Conservation (phyloP, 1,284 basidiomycete species). For the Trichosporon ovoides region DNA sequence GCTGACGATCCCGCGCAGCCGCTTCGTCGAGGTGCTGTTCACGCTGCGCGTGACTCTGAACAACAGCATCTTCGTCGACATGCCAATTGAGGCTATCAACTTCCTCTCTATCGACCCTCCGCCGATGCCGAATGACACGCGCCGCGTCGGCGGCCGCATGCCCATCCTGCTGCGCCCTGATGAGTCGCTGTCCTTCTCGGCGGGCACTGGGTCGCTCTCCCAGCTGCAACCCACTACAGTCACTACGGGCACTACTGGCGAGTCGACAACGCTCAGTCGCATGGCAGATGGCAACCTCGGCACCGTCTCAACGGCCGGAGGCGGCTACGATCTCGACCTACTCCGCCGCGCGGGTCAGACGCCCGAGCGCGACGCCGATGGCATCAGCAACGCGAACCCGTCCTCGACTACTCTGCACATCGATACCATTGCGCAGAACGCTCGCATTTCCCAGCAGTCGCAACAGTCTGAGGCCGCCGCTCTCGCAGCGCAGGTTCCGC, state of each 20-base stretch:
- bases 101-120: conserved; percentile 49
- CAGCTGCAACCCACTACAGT: neutral
- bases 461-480: conserved; percentile 20
- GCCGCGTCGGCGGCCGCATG: conserved; percentile 4
- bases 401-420: conserved; percentile 41
- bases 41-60: conserved; percentile 66
- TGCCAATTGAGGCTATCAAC: conserved; percentile 46
- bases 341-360: neutral
- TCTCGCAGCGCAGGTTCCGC: neutral
- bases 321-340: neutral
- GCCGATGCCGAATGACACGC: conserved; percentile 35
- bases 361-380: neutral
- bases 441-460: too few relatives aligned
- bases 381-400: neutral
- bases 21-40: conserved; percentile 75
- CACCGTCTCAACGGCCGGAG: neutral
- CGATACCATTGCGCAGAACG: conserved; percentile 31
- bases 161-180: neutral
- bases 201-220: neutral
- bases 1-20: conserved; percentile 66
- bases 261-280: neutral
- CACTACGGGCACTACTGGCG: too few relatives aligned
- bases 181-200: neutral
- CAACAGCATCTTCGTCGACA: conserved; percentile 55
- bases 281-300: neutral